Base-by-base conservation (phyloP, 306 rosid species). In the Gastrolobium bilobum region DNA sequence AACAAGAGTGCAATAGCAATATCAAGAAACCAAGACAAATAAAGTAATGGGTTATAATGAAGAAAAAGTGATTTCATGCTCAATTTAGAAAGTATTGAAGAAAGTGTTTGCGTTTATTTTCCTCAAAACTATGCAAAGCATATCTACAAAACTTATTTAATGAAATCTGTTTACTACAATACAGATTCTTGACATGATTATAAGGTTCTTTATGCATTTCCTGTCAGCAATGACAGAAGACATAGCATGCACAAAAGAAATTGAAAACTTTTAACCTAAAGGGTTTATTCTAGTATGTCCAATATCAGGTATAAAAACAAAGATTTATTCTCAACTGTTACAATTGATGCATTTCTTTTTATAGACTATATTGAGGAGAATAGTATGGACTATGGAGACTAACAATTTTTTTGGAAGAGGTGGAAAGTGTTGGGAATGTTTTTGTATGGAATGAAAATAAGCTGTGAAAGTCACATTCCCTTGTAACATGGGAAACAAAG, bases 11-110 rank as follows among this genome's bases (percentile, higher is more conserved):
- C 13, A 76, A 34, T 34, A 63, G 57, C 30, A 61, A 75, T 53
- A 42, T 68, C 47, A 74, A 73, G 46, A 54, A 73, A 73, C 56
- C 53, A 77, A 51, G 74, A 60, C 54, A 64, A 66, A 43, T 31
- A 72, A 29, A 34, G 58, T 40, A 71, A 80, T 48, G 66, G 74
- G 48, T 34, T 56, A 73, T 30, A 59, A 15, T 79, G 38, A 79
- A 67, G 83, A 74, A 70, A 31, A 69, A 54, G 57, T 37, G 59
- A 65, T 14, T 39, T 35, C 77, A 71, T 20, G 62, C 44, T 63
- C 75, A 62, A 69, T 20, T 26, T 34, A 73, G 33, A 6, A 59
- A 73, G 67, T 42, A 33, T 7, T 3, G 42, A 63, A 69, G 42
- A 31, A 38, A 46, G 20, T 10, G 10, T 30, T 56, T 52, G 59